Conservation (phyloP, 129 eudicot species). For the Tagetes patula region DNA sequence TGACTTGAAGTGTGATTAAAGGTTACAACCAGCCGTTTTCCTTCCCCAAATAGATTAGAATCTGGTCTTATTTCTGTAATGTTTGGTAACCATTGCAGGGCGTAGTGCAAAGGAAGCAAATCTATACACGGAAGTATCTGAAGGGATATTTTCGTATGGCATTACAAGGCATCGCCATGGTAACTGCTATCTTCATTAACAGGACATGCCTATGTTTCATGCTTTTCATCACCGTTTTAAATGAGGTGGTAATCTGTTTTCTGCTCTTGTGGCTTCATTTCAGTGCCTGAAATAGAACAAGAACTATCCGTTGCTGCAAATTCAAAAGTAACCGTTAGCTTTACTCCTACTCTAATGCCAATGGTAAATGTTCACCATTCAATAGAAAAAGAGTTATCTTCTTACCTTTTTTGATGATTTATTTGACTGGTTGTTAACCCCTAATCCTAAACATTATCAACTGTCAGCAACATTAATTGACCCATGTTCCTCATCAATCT, state of each 20-base stretch:
- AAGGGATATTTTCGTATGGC: constrained; percentile 96
- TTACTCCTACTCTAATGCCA: constrained; percentile 98
- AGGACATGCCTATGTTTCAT: neutral
- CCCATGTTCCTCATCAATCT: neutral
- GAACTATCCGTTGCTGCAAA: constrained; percentile 78
- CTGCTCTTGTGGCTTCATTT: constrained; percentile 23
- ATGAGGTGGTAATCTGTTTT: constrained; percentile 10
- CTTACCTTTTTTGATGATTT: neutral
- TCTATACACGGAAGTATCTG: constrained; percentile 91
- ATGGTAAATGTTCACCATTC: constrained; percentile 52
- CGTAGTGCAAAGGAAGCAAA: constrained; percentile 99
- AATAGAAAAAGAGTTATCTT: neutral
- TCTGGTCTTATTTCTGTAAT: constrained; percentile 10
- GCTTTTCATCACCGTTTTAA: neutral
- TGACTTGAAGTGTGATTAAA: neutral
- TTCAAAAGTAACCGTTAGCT: constrained; percentile 81
- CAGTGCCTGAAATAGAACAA: constrained; percentile 99
- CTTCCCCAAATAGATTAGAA: neutral
- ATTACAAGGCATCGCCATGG: constrained; percentile 98
- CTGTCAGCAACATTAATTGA: too few species aligned
- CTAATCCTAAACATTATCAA: too few species aligned
- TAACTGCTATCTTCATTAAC: constrained; percentile 23
- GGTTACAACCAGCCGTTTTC: neutral
- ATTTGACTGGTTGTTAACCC: constrained; percentile 4
- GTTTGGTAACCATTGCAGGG: constrained; percentile 47